Evolutionary conservation across 164 flowering plant species (phyloP).

Genomic region (Echeveria elegans): DNA sequence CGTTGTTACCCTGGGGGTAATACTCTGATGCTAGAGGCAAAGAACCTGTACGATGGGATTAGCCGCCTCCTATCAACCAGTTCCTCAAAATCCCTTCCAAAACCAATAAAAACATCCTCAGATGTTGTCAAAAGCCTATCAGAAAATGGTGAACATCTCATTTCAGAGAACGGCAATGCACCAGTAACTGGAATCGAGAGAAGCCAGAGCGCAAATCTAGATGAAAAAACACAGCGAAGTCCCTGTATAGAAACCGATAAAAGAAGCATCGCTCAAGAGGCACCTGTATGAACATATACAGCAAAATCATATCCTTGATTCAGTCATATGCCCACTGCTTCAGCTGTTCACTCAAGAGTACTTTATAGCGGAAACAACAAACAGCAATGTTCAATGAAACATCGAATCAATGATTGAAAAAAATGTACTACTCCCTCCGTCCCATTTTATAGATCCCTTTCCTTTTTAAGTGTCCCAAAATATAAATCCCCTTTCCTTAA

Average conservation of each 20-base stretch:
- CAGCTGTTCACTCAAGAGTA: background rate
- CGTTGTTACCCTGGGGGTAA: slow-evolving; percentile 88
- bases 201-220: slow-evolving; percentile 12
- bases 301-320: background rate
- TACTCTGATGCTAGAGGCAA: slow-evolving; percentile 55
- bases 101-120: slow-evolving; percentile 19
- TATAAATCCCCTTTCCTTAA: no score
- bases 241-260: background rate
- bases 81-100: slow-evolving; percentile 37
- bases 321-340: background rate
- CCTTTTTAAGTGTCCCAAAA: no score
- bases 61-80: slow-evolving; percentile 46
- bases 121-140: slow-evolving; percentile 21
- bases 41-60: slow-evolving; percentile 60
- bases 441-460: no score
- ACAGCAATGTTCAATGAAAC: no score
- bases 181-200: slow-evolving; percentile 23
- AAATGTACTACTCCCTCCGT: no score
- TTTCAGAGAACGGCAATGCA: slow-evolving; percentile 34
- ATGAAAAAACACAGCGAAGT: slow-evolving; percentile 18
- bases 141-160: slow-evolving; percentile 39
- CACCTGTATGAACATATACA: background rate
- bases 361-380: no score
- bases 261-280: background rate
- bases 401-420: no score